Evolutionary conservation across 306 rosid genomes (phyloP), one percentile per base, ranked within the genome.

Genomic region (Glycine soja): DNA sequence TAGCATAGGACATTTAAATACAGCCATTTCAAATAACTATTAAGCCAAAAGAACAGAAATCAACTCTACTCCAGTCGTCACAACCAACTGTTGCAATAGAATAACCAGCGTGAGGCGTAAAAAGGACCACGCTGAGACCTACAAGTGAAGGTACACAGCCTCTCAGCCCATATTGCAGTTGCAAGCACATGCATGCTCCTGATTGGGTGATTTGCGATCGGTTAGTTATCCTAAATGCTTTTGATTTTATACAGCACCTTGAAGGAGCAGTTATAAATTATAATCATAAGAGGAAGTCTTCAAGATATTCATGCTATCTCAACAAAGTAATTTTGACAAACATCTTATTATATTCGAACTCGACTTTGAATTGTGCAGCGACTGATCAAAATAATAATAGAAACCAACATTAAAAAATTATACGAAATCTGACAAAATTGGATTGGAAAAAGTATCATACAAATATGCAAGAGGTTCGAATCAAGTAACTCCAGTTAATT

Each of bases 341-440:
- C 6, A 69, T 82, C 74, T 76, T 61, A 50, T 67, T 69, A 42
- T 14, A 69, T 57, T 70, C 51, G 47, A 70, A 32, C 50, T 38
- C 5, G 13, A 19, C 70, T 77, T 62, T 62, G 76, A 72, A 78
- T 4, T 45, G 79, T 71, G 75, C 53, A 71, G 68, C 51, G 42
- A 43, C 45, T 30, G 74, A 52, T 62, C 11, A 79, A 58, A 78
- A 18, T 42, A 58, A 18, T 14, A 18, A n/a, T 6, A 36, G 18
- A 36, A 13, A 19, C 84, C 30, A 66, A 52, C n/a, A 52, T 66
- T 18, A 18, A 45, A 52, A 68, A 43, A 56, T 57, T 43, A 43
- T 34, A 34, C 47, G 11, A 74, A 74, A 65, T 65, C 70, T 19
- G 40, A 13, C 19, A 58, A 52, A 40, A 42, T 10, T 53, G 47